phyloP scores from a whole-genome alignment of 768 basidiomycete genomes.

The Tylopilus subfusipes region DNA sequence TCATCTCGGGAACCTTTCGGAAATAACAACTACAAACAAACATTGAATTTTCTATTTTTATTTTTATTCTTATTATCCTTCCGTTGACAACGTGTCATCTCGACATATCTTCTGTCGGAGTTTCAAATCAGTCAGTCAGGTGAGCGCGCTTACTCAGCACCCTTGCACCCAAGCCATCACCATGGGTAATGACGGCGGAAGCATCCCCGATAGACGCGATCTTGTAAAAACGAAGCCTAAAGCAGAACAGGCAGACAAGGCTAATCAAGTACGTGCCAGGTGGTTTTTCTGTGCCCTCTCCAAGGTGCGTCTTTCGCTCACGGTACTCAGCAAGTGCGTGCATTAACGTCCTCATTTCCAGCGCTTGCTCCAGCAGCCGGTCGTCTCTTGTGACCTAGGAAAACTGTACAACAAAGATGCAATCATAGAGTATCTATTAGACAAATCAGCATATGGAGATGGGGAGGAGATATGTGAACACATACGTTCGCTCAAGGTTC shows the following conservation, averaged over 20 bases:
- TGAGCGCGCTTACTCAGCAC: background rate
- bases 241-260: slow-evolving; percentile 87
- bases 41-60: background rate
- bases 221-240: slow-evolving; percentile 72
- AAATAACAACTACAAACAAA: slow-evolving; percentile 28
- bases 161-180: slow-evolving; percentile 6
- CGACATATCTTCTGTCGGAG: slow-evolving; percentile 10
- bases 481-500: slow-evolving; percentile 83
- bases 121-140: background rate
- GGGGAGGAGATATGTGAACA: slow-evolving; percentile 92
- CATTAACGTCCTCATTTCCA: slow-evolving; percentile 30
- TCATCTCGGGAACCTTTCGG: slow-evolving; percentile 14
- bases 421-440: slow-evolving; percentile 84
- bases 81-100: no score
- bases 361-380: slow-evolving; percentile 82
- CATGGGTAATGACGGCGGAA: slow-evolving; percentile 90
- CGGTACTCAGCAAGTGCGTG: background rate
- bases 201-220: slow-evolving; percentile 80
- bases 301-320: slow-evolving; percentile 54
- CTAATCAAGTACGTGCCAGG: slow-evolving; percentile 79
- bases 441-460: slow-evolving; percentile 82
- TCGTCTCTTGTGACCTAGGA: slow-evolving; percentile 89
- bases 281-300: slow-evolving; percentile 96
- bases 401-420: slow-evolving; percentile 97
- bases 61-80: no score